These are phyloP conservation scores for Paraphaeosphaeria minitans DNA, from an alignment of 2,329 filamentous ascomycete genomes.

Conservation along the genomic window DNA sequence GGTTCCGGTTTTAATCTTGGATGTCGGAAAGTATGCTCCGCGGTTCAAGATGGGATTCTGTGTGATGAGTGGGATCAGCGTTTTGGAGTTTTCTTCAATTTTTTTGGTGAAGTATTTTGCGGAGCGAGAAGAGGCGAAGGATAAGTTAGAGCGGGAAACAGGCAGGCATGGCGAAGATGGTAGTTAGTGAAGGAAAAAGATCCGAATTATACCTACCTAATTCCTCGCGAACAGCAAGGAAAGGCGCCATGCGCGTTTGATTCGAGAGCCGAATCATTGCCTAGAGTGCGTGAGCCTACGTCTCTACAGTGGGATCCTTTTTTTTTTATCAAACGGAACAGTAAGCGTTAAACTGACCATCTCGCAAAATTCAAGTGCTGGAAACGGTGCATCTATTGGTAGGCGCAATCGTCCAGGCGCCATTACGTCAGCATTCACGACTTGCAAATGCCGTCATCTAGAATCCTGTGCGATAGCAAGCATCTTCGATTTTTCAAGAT, in stretches of 20 bases:
- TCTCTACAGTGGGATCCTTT: no score
- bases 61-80: slow-evolving; percentile 17
- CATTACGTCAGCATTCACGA: not conserved
- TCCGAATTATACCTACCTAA: not conserved
- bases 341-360: no score
- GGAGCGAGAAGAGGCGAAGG: slow-evolving; percentile 10
- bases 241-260: not conserved
- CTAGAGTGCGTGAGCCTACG: no score
- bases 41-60: slow-evolving; percentile 15
- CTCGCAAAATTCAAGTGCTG: no score
- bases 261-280: not conserved
- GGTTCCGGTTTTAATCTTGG: slow-evolving; percentile 38
- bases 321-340: no score
- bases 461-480: not conserved
- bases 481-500: not conserved
- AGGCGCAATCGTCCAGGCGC: not conserved
- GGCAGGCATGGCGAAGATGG: not conserved
- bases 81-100: slow-evolving; percentile 15
- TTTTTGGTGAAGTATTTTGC: slow-evolving; percentile 14
- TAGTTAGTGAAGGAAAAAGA: not conserved
- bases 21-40: slow-evolving; percentile 20
- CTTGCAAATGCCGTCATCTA: not conserved
- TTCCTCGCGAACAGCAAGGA: no score
- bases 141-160: not conserved
- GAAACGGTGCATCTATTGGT: no score